phyloP scores from a whole-genome alignment of 768 basidiomycete species.

The Ramaria rubella region DNA sequence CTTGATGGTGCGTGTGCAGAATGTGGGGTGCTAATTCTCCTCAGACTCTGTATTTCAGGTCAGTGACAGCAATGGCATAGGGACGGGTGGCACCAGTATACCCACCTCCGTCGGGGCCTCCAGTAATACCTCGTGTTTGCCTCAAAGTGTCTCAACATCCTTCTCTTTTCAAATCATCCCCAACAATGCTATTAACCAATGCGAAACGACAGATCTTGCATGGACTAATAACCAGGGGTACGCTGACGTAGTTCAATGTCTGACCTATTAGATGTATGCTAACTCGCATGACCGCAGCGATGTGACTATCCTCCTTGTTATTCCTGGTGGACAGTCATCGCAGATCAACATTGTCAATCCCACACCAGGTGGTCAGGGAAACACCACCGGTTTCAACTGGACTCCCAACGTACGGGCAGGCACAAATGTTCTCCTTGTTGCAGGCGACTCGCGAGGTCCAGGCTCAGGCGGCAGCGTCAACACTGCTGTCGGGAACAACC shows the following conservation, averaged over 20 bases:
- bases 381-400: conserved; percentile 62
- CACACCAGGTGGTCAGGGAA: conserved; percentile 27
- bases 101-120: conserved; percentile 49
- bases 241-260: conserved; percentile 14
- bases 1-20: conserved; percentile 10
- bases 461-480: conserved; percentile 64
- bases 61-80: conserved; percentile 56
- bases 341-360: conserved; percentile 48
- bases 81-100: conserved; percentile 68
- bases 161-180: conserved; percentile 62
- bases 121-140: conserved; percentile 53
- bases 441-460: conserved; percentile 58
- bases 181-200: conserved; percentile 58
- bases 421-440: conserved; percentile 59
- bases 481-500: conserved; percentile 45
- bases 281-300: conserved; percentile 13
- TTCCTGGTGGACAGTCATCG: conserved; percentile 77
- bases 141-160: conserved; percentile 41
- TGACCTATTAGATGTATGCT: conserved; percentile 2
- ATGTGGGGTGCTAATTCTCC: neutral
- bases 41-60: conserved; percentile 32
- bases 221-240: conserved; percentile 56
- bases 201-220: conserved; percentile 54
- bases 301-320: conserved; percentile 57
- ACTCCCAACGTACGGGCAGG: conserved; percentile 56